These are phyloP conservation scores for Sanghuangporus baumii DNA, from an alignment of 1,284 basidiomycete genomes.

Conservation along the genomic window DNA sequence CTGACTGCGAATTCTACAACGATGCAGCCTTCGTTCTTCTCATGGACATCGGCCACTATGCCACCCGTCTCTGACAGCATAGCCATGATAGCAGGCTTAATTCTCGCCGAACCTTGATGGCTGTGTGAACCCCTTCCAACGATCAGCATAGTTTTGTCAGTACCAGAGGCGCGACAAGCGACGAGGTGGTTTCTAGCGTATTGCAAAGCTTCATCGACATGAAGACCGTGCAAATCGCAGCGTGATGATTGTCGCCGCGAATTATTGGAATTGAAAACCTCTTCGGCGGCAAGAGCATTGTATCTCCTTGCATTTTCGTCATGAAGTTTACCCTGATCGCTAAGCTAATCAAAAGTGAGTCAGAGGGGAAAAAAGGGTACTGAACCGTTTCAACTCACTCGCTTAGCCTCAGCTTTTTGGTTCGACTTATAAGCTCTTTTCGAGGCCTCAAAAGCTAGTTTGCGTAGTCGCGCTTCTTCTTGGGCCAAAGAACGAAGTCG, in stretches of 20 bases:
- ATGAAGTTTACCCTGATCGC: slow-evolving; percentile 11
- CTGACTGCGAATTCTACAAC: slow-evolving; percentile 11
- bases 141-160: slow-evolving; percentile 17
- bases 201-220: slow-evolving; percentile 14
- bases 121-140: slow-evolving; percentile 16
- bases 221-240: slow-evolving; percentile 18
- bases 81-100: slow-evolving; percentile 14
- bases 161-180: slow-evolving; percentile 3
- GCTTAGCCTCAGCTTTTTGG: slow-evolving; percentile 4
- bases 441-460: slow-evolving; percentile 5
- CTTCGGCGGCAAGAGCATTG: slow-evolving; percentile 10
- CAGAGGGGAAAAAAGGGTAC: no score
- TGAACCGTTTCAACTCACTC: background rate
- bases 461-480: background rate
- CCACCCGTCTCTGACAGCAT: slow-evolving; percentile 9
- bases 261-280: slow-evolving; percentile 14
- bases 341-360: background rate
- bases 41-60: slow-evolving; percentile 9
- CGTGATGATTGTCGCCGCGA: background rate
- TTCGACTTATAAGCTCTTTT: slow-evolving; percentile 5
- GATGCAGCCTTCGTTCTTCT: slow-evolving; percentile 16
- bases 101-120: slow-evolving; percentile 13
- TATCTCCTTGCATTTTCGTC: slow-evolving; percentile 11
- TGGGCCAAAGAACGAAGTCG: slow-evolving; percentile 6
- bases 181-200: slow-evolving; percentile 10